These are phyloP conservation scores for Saccharomycopsis guyanensis DNA, from an alignment of 805 yeast species.

Conservation along the genomic window DNA sequence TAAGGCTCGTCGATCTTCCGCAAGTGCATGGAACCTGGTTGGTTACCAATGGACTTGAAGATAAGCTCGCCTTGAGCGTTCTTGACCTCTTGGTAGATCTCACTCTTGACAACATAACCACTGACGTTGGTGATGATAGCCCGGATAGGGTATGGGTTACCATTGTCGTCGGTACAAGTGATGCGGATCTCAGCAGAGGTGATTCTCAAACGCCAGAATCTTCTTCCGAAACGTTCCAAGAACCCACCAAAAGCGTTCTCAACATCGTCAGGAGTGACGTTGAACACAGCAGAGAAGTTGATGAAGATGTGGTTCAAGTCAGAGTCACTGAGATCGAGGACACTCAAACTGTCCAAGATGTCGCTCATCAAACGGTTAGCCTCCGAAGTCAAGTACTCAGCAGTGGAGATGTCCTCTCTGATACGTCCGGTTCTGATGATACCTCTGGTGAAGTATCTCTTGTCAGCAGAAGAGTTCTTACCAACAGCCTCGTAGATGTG, in stretches of 20 bases:
- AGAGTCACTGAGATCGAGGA: conserved; percentile 88
- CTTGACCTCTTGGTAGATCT: conserved; percentile 89
- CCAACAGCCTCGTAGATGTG: conserved; percentile 97
- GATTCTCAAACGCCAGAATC: conserved; percentile 93
- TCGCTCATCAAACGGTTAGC: conserved; percentile 95
- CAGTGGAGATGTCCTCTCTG: conserved; percentile 85
- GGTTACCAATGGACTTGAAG: conserved; percentile 83
- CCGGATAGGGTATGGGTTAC: conserved; percentile 89
- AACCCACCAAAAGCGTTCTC: conserved; percentile 97
- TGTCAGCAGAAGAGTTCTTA: conserved; percentile 87
- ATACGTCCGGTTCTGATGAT: conserved; percentile 93
- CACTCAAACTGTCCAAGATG: conserved; percentile 89
- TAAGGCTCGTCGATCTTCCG: conserved; percentile 94
- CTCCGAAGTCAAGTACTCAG: conserved; percentile 92
- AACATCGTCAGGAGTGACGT: conserved; percentile 89
- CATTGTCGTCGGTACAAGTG: conserved; percentile 83
- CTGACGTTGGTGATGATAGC: conserved; percentile 95
- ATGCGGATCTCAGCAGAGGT: conserved; percentile 97
- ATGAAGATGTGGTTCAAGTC: conserved; percentile 96
- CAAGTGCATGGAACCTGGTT: conserved; percentile 94
- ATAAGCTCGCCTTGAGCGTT: conserved; percentile 94
- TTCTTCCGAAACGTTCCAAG: conserved; percentile 93
- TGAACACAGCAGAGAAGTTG: conserved; percentile 93
- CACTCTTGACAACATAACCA: conserved; percentile 95
- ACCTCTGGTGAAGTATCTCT: conserved; percentile 95